These are phyloP conservation scores for Clonostachys rosea DNA, from an alignment of 2,329 filamentous ascomycete genomes.

Conservation along the genomic window DNA sequence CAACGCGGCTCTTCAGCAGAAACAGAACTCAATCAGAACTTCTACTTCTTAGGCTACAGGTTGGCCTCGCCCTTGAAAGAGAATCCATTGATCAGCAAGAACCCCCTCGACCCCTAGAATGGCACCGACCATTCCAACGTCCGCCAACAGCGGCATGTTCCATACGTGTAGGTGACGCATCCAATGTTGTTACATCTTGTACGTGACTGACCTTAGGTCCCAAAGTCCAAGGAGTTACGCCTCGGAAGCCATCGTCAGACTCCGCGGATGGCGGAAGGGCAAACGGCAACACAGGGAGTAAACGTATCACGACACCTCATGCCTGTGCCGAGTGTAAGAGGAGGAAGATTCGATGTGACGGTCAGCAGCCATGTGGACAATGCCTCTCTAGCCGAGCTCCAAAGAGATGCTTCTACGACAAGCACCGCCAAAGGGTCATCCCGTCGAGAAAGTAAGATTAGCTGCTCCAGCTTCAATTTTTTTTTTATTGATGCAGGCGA, in stretches of 20 bases:
- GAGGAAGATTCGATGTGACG: slow-evolving; percentile 81
- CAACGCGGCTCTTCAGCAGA: no score
- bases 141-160: slow-evolving; percentile 46
- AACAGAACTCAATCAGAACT: no score
- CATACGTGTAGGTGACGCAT: slow-evolving; percentile 22
- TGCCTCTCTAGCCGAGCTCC: slow-evolving; percentile 78
- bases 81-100: neutral
- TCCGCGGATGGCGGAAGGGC: slow-evolving; percentile 27
- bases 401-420: slow-evolving; percentile 76
- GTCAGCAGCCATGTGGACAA: slow-evolving; percentile 75
- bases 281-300: slow-evolving; percentile 27
- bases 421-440: slow-evolving; percentile 71
- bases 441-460: slow-evolving; percentile 68
- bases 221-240: slow-evolving; percentile 48
- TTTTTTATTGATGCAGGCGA: no score
- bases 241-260: slow-evolving; percentile 40
- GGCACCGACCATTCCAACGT: slow-evolving; percentile 37
- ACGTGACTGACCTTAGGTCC: neutral
- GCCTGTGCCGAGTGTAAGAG: slow-evolving; percentile 75
- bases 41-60: slow-evolving; percentile 1
- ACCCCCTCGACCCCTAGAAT: slow-evolving; percentile 5
- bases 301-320: slow-evolving; percentile 52
- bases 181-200: neutral
- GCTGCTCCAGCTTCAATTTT: slow-evolving; percentile 4
- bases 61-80: neutral